Evolutionary conservation across 2,329 filamentous ascomycete species (phyloP).

Genomic region (Aspergillus ochraceus): DNA sequence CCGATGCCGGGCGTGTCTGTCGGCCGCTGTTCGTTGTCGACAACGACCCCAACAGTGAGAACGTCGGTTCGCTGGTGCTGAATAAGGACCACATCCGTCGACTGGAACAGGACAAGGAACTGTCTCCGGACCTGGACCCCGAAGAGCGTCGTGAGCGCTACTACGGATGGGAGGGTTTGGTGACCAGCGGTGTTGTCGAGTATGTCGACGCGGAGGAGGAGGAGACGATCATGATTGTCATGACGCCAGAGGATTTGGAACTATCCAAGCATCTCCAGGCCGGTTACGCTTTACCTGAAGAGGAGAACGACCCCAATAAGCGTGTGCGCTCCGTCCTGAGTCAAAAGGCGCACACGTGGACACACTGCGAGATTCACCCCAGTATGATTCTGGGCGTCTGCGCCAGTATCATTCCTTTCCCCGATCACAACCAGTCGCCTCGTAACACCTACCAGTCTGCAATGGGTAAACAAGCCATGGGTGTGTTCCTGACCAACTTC

Average conservation of each 20-base stretch:
- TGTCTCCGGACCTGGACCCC: conserved; percentile 60
- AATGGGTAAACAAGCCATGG: conserved; percentile 99
- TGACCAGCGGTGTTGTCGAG: conserved; percentile 83
- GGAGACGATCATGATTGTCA: conserved; percentile 98
- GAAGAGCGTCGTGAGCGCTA: conserved; percentile 60
- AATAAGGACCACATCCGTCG: conserved; percentile 79
- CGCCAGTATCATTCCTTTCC: conserved; percentile 98
- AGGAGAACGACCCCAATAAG: conserved; percentile 74
- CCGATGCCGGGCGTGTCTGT: conserved; percentile 92
- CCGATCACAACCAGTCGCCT: conserved; percentile 95
- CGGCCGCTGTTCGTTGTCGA: conserved; percentile 92
- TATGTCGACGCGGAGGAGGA: conserved; percentile 98
- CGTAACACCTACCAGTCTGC: conserved; percentile 99
- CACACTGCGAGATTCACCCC: conserved; percentile 98
- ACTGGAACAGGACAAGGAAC: conserved; percentile 71
- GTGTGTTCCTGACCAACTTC: conserved; percentile 97
- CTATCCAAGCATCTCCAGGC: conserved; percentile 69
- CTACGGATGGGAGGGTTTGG: conserved; percentile 86
- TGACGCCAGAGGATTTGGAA: conserved; percentile 95
- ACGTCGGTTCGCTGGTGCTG: conserved; percentile 75
- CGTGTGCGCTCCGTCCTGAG: conserved; percentile 88
- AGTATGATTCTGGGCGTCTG: conserved; percentile 99
- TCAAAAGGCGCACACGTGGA: conserved; percentile 85
- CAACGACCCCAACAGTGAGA: conserved; percentile 72
- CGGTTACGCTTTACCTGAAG: conserved; percentile 60